Evolutionary conservation across 768 basidiomycete species (phyloP).

Genomic region (Gloeopeniophorella convolvens): DNA sequence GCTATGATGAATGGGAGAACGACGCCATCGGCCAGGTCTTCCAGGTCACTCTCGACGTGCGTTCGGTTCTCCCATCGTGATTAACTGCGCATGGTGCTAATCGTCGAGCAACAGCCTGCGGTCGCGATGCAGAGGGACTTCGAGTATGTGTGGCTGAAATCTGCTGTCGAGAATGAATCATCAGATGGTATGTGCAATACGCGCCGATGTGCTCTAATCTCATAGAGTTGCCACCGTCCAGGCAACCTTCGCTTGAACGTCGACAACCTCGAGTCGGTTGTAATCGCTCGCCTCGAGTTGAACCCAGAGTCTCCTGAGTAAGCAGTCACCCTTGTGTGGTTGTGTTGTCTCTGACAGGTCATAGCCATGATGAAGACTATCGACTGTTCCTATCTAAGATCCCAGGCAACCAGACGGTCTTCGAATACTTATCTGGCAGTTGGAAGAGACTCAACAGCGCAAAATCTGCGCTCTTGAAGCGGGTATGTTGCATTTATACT

Average conservation of each 20-base stretch:
- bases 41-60: conserved; percentile 73
- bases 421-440: conserved; percentile 84
- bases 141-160: conserved; percentile 19
- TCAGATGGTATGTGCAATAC: neutral
- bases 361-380: conserved; percentile 70
- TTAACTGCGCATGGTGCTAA: neutral
- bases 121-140: conserved; percentile 15
- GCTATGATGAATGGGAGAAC: conserved; percentile 65
- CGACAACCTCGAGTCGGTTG: conserved; percentile 18
- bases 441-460: conserved; percentile 81
- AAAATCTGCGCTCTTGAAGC: conserved; percentile 50
- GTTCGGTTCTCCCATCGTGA: conserved; percentile 24
- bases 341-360: neutral
- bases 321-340: conserved; percentile 13
- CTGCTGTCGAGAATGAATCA: conserved; percentile 15
- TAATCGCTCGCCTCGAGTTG: conserved; percentile 19
- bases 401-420: conserved; percentile 69
- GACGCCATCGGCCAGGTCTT: conserved; percentile 62
- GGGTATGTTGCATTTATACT: conserved; percentile 35
- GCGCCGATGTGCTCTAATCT: neutral
- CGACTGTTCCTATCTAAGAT: conserved; percentile 68
- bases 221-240: neutral
- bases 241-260: conserved; percentile 11
- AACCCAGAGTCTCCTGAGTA: conserved; percentile 13
- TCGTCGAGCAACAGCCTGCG: conserved; percentile 12